Evolutionary conservation across 2,329 filamentous ascomycete genomes (phyloP), one percentile per base, ranked within the genome.

Genomic region (Talaromyces albobiverticillius): DNA sequence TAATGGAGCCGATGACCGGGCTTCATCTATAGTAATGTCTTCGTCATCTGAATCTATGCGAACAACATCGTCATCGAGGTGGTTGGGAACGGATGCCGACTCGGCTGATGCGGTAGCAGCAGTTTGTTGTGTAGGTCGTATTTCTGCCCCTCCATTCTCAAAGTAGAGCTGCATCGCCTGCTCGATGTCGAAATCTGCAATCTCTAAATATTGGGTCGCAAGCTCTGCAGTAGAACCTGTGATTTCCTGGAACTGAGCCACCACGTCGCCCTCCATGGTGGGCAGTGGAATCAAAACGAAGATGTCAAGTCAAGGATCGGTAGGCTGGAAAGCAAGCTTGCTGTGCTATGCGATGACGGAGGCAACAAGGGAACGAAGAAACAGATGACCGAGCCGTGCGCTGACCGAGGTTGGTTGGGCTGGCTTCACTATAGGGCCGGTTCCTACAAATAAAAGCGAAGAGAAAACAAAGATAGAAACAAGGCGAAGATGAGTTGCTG

Each of bases 91-190:
- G 56, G 58, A 61, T 55, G 62, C 65, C 61, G 51, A 64, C 46
- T 55, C 66, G 36, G 55, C n/a, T n/a, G n/a, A 52, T 16, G 63
- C 48, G 22, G 61, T 59, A 38, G 67, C 62, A 38, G 73, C 59
- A 18, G 70, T 62, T 10, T 72, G 59, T 38, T 72, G 60, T 72
- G 72, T 55, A 78, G 73, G 64, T 58, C 74, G 61, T 42, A 78
- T 62, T 25, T 75, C 69, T 26, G 71, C 75, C 46, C 93, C 91
- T 41, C 88, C 89, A 68, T 88, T 94, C 67, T 95, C 90, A 71
- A 90, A 97, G 75, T 86, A 99, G 11, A 97, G 84, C 66, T 90
- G 85, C 63, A 96, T 86, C 23, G 94, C 94, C 66, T 93, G 88
- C 71, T 90, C 85, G 49, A 93, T 78, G 67, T 96, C 87, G 64